phyloP scores from a whole-genome alignment of 768 basidiomycete genomes.

The Daedaleopsis sinensis region DNA sequence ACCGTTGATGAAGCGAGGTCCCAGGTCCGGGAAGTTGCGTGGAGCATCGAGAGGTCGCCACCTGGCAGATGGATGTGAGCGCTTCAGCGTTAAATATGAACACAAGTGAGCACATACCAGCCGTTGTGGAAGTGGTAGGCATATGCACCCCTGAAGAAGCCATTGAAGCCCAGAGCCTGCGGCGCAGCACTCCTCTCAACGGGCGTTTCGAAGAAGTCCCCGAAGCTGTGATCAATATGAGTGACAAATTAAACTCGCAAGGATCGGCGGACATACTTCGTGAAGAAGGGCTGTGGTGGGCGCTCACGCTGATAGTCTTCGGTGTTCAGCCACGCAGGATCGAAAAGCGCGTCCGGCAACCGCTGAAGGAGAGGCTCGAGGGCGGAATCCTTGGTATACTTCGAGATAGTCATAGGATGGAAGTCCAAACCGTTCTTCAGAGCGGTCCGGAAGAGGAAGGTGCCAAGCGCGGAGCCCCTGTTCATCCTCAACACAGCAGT shows the following conservation, averaged over 20 bases:
- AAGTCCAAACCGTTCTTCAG: constrained; percentile 94
- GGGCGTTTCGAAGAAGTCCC: constrained; percentile 88
- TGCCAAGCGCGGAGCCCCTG: constrained; percentile 89
- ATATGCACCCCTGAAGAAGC: constrained; percentile 95
- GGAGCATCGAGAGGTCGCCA: constrained; percentile 94
- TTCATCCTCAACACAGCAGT: constrained; percentile 95
- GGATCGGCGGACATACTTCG: constrained; percentile 51
- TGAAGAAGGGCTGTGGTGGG: constrained; percentile 94
- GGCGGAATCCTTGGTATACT: constrained; percentile 88
- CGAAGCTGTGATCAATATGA: constrained; percentile 57
- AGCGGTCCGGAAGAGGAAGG: constrained; percentile 92
- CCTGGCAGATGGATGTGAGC: constrained; percentile 47
- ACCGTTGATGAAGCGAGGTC: constrained; percentile 72
- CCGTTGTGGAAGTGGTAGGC: constrained; percentile 97
- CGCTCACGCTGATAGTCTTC: constrained; percentile 90
- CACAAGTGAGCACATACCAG: constrained; percentile 55
- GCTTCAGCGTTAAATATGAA: not conserved
- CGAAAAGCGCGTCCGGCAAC: constrained; percentile 94
- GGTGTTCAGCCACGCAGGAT: constrained; percentile 95
- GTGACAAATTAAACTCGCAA: not conserved
- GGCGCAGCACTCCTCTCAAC: constrained; percentile 74
- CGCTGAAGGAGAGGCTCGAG: constrained; percentile 83
- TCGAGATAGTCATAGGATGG: constrained; percentile 94
- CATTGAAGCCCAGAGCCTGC: constrained; percentile 87
- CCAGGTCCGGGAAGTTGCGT: constrained; percentile 96